Evolutionary conservation across 257 asterid species (phyloP).

Genomic region (Solanum corneliomulleri): DNA sequence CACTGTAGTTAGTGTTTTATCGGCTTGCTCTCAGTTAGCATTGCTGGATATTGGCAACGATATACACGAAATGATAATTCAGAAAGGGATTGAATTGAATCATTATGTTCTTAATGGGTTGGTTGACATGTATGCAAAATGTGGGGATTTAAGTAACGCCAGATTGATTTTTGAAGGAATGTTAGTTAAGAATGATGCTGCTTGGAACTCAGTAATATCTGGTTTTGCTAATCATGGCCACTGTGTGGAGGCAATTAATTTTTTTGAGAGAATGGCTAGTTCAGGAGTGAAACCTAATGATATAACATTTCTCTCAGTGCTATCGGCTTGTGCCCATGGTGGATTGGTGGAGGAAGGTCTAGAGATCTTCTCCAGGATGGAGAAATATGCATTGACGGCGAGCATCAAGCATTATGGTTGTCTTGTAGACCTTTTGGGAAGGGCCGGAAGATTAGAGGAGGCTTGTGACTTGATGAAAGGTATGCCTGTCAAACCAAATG

Average conservation of each 20-base stretch:
- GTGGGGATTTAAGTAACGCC: constrained; percentile 60
- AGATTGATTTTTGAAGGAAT: constrained; percentile 40
- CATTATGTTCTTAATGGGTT: constrained; percentile 53
- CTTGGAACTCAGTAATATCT: constrained; percentile 64
- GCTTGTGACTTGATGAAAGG: constrained; percentile 42
- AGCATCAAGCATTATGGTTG: constrained; percentile 69
- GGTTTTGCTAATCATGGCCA: constrained; percentile 61
- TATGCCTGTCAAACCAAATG: constrained; percentile 60
- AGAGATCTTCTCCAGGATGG: constrained; percentile 44
- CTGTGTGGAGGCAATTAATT: constrained; percentile 39
- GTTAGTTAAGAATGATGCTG: constrained; percentile 11
- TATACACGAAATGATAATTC: constrained; percentile 44
- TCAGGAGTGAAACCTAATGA: constrained; percentile 34
- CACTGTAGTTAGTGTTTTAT: constrained; percentile 51
- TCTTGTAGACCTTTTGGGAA: constrained; percentile 66
- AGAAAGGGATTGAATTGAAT: constrained; percentile 30
- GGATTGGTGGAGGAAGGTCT: constrained; percentile 71
- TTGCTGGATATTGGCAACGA: constrained; percentile 45
- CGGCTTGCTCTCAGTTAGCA: constrained; percentile 73
- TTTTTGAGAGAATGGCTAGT: constrained; percentile 39
- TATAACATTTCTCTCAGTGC: constrained; percentile 55
- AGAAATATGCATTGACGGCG: constrained; percentile 34
- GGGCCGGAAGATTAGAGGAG: constrained; percentile 57
- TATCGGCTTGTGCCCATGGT: constrained; percentile 75
- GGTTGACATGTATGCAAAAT: constrained; percentile 85